Percentiles rank a stretch among this genome's conserved stretches.
Conservation (phyloP, 805 yeast species). For the Saccharomycopsis sp. region DNA sequence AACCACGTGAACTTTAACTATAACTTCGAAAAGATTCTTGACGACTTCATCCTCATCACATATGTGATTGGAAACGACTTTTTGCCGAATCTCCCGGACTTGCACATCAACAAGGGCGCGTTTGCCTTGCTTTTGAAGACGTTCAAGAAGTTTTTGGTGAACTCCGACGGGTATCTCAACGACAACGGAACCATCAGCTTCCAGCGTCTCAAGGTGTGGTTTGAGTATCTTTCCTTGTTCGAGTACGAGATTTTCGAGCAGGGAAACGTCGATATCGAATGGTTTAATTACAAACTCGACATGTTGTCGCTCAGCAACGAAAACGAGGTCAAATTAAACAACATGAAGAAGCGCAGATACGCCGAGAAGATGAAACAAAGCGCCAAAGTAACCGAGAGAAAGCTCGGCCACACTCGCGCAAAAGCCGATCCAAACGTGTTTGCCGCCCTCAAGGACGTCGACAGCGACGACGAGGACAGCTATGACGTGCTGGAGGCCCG, state of each 20-base stretch:
- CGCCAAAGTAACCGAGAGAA: slow-evolving; percentile 26
- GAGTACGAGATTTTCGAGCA: slow-evolving; percentile 84
- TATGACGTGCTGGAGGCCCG: neutral
- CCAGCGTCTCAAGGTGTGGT: slow-evolving; percentile 64
- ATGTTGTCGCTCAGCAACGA: slow-evolving; percentile 70
- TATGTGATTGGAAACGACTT: slow-evolving; percentile 97
- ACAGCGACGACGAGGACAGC: neutral
- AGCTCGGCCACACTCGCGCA: slow-evolving; percentile 22
- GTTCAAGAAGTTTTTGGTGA: slow-evolving; percentile 71
- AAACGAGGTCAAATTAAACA: slow-evolving; percentile 55
- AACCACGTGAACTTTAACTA: slow-evolving; percentile 58
- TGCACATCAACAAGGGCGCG: slow-evolving; percentile 92
- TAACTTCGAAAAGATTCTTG: slow-evolving; percentile 82
- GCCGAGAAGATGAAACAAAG: slow-evolving; percentile 30
- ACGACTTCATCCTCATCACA: slow-evolving; percentile 87
- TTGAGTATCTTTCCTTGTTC: slow-evolving; percentile 66
- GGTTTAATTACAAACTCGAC: slow-evolving; percentile 85
- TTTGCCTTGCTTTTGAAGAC: slow-evolving; percentile 87
- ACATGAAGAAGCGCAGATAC: slow-evolving; percentile 70
- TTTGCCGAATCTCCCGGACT: slow-evolving; percentile 91
- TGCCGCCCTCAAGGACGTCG: slow-evolving; percentile 8
- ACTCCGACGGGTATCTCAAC: slow-evolving; percentile 77
- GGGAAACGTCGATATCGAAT: slow-evolving; percentile 75
- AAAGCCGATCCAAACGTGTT: slow-evolving; percentile 27
- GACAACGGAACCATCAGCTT: slow-evolving; percentile 78